phyloP scores from a whole-genome alignment of 2,329 filamentous ascomycete species.

The Penicillium digitatum region DNA sequence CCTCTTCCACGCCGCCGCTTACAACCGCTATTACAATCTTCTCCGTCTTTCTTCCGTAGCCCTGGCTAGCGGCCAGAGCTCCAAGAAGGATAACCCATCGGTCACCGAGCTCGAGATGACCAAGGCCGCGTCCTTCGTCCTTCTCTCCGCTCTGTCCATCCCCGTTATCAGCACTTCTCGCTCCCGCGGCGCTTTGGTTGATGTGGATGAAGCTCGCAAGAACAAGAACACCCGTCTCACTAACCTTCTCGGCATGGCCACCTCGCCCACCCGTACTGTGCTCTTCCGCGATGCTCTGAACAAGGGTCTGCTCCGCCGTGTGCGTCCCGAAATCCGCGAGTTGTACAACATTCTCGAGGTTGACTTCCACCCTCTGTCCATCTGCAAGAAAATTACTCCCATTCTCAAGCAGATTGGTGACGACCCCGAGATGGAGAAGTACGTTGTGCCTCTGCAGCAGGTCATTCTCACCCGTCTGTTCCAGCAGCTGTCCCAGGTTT shows the following conservation, averaged over 20 bases:
- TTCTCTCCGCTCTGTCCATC: slow-evolving; percentile 92
- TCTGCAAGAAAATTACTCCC: slow-evolving; percentile 98
- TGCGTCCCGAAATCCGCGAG: slow-evolving; percentile 88
- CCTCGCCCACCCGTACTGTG: slow-evolving; percentile 79
- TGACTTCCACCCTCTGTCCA: slow-evolving; percentile 97
- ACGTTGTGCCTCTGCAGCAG: slow-evolving; percentile 91
- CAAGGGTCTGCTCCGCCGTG: slow-evolving; percentile 90
- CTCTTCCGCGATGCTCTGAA: slow-evolving; percentile 95
- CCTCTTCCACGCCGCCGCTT: slow-evolving; percentile 96
- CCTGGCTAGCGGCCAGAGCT: slow-evolving; percentile 77
- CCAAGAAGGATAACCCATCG: slow-evolving; percentile 91
- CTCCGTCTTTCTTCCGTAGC: slow-evolving; percentile 84
- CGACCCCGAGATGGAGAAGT: slow-evolving; percentile 95
- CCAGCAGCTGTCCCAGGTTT: slow-evolving; percentile 98
- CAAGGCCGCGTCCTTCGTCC: slow-evolving; percentile 90
- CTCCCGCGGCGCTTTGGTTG: slow-evolving; percentile 90
- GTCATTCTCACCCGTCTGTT: slow-evolving; percentile 97
- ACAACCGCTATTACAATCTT: slow-evolving; percentile 95
- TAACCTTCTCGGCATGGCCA: slow-evolving; percentile 88
- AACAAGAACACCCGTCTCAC: slow-evolving; percentile 98
- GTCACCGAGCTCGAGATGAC: slow-evolving; percentile 86
- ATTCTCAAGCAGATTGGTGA: slow-evolving; percentile 90
- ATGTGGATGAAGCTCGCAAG: slow-evolving; percentile 94
- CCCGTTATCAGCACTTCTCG: slow-evolving; percentile 98
- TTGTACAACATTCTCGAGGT: slow-evolving; percentile 99